These are phyloP conservation scores for Epichloe festucae DNA, from an alignment of 2,329 filamentous ascomycete species.

Conservation along the genomic window DNA sequence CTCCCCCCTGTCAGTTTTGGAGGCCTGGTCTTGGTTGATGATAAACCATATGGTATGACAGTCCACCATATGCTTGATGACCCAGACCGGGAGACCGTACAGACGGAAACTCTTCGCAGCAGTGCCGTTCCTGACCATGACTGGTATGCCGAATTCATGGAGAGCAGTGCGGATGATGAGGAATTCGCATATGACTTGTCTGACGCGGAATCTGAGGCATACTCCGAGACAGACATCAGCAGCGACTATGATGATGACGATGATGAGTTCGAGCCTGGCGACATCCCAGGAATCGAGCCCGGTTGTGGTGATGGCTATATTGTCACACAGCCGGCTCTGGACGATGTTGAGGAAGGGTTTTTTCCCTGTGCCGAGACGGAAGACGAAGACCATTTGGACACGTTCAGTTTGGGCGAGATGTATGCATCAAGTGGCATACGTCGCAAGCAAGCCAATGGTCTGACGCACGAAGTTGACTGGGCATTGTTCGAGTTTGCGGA, in stretches of 20 bases:
- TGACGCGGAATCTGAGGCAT: slow-evolving; percentile 43
- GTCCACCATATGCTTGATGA: slow-evolving; percentile 93
- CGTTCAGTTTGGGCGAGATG: slow-evolving; percentile 67
- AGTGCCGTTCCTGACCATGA: slow-evolving; percentile 26
- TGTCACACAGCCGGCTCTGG: slow-evolving; percentile 83
- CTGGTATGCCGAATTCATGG: slow-evolving; percentile 30
- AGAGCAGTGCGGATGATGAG: slow-evolving; percentile 33
- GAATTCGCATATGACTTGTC: slow-evolving; percentile 49
- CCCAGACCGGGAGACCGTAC: slow-evolving; percentile 33
- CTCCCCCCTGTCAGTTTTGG: slow-evolving; percentile 85
- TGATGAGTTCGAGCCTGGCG: slow-evolving; percentile 51
- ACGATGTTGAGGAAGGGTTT: slow-evolving; percentile 73
- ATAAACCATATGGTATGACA: slow-evolving; percentile 81
- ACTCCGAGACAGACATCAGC: slow-evolving; percentile 37
- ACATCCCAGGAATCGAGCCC: slow-evolving; percentile 64
- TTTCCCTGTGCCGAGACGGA: slow-evolving; percentile 59
- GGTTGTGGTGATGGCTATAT: slow-evolving; percentile 65
- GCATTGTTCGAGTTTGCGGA: slow-evolving; percentile 71
- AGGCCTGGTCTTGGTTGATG: slow-evolving; percentile 73
- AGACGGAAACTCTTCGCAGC: slow-evolving; percentile 19
- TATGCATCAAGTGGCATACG: slow-evolving; percentile 86
- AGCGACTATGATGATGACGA: slow-evolving; percentile 40
- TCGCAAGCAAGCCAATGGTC: slow-evolving; percentile 54
- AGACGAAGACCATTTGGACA: slow-evolving; percentile 72
- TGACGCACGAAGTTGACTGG: slow-evolving; percentile 92